These are phyloP conservation scores for Eutrema japonicum DNA, from an alignment of 345 rosid genomes.

Conservation along the genomic window DNA sequence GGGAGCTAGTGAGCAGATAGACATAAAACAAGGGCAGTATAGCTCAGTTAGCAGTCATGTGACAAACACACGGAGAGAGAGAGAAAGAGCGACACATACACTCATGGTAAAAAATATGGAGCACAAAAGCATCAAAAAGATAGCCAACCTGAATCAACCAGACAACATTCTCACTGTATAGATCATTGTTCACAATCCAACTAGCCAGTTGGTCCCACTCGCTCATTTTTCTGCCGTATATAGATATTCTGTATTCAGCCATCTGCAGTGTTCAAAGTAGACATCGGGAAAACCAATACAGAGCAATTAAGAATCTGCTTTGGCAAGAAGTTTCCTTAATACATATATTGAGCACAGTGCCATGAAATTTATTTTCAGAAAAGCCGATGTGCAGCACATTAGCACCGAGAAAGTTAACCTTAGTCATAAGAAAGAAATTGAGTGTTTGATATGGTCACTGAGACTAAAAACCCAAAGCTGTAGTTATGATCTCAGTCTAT, in stretches of 20 bases:
- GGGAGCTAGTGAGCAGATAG: constrained; percentile 70
- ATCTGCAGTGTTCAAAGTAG: constrained; percentile 59
- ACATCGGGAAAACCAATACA: constrained; percentile 29
- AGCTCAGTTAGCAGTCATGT: constrained; percentile 29
- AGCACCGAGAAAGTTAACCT: constrained; percentile 7
- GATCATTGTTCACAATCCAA: constrained; percentile 98
- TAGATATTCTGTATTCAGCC: constrained; percentile 98
- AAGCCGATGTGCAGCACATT: neutral
- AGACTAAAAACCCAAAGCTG: neutral
- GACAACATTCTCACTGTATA: constrained; percentile 95
- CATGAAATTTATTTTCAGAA: neutral
- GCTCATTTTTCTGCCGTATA: constrained; percentile 97
- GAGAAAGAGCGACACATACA: neutral
- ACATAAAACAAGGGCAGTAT: neutral
- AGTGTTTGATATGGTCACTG: neutral
- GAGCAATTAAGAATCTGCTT: neutral
- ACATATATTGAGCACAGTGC: neutral
- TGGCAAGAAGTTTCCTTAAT: constrained; percentile 21
- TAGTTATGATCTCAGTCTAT: constrained; percentile 6
- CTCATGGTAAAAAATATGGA: neutral
- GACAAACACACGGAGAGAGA: constrained; percentile 1
- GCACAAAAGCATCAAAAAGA: constrained; percentile 22
- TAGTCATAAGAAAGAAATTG: neutral
- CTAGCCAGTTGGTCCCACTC: constrained; percentile 99
- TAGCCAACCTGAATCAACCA: constrained; percentile 97